A percentile compares a stretch with the other conserved stretches of the same genome.
Evolutionary conservation across 2,329 filamentous ascomycete species (phyloP).

Genomic region (Aspergillus aculeatus): DNA sequence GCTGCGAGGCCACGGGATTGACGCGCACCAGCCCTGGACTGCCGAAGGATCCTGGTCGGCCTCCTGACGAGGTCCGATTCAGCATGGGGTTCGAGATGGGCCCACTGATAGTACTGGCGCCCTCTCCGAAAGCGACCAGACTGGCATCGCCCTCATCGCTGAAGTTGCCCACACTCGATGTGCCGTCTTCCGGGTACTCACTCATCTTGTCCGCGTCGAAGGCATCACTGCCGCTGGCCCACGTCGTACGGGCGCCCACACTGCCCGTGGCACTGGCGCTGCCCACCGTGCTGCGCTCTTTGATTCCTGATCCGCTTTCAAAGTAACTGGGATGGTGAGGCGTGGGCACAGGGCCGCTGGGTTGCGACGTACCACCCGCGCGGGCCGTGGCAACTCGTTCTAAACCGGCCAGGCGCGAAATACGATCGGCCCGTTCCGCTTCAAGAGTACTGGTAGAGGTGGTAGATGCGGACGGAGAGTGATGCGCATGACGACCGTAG

Average conservation of each 20-base stretch:
- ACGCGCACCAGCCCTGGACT: conserved; percentile 38
- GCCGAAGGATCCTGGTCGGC: conserved; percentile 40
- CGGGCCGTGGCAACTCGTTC: conserved; percentile 80
- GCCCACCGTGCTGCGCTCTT: conserved; percentile 86
- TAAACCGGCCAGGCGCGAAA: conserved; percentile 89
- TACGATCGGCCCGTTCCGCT: conserved; percentile 89
- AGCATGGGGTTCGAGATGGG: conserved; percentile 64
- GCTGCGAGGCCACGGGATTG: conserved; percentile 28
- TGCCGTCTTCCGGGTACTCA: conserved; percentile 66
- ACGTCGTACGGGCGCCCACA: conserved; percentile 65
- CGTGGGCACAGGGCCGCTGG: conserved; percentile 36
- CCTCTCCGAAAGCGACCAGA: conserved; percentile 89
- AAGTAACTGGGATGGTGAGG: conserved; percentile 68
- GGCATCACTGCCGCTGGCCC: conserved; percentile 64
- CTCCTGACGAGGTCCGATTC: conserved; percentile 36
- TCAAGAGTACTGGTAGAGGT: conserved; percentile 73
- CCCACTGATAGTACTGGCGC: conserved; percentile 79
- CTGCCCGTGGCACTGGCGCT: conserved; percentile 80
- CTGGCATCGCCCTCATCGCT: conserved; percentile 82
- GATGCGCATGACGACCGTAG: conserved; percentile 52
- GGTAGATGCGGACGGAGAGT: conserved; percentile 56
- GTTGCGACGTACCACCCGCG: conserved; percentile 39
- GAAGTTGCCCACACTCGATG: conserved; percentile 71
- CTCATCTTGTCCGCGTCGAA: conserved; percentile 57
- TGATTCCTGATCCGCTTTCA: conserved; percentile 69